Conservation (phyloP, 768 basidiomycete species). For the Lyophyllum shimeji region DNA sequence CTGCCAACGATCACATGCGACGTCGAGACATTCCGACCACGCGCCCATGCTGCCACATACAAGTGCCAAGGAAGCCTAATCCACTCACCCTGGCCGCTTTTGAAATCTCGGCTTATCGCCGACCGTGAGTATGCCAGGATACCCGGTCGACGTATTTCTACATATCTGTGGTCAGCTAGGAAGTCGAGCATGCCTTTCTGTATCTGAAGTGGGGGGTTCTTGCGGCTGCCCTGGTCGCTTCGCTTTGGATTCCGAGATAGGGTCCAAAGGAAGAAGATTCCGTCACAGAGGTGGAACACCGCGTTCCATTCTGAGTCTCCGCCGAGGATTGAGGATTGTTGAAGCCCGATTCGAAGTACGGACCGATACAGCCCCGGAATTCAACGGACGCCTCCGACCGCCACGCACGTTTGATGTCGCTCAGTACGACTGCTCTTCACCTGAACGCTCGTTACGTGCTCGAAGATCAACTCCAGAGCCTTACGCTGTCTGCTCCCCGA, state of each 20-base stretch:
- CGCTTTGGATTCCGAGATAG: slow-evolving; percentile 40
- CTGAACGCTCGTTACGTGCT: not conserved
- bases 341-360: slow-evolving; percentile 42
- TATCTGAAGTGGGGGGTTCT: slow-evolving; percentile 19
- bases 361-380: slow-evolving; percentile 53
- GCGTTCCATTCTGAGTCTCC: slow-evolving; percentile 36
- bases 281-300: slow-evolving; percentile 30
- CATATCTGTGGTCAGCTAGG: too few species aligned
- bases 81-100: too few species aligned
- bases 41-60: too few species aligned
- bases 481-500: slow-evolving; percentile 45
- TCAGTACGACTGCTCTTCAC: slow-evolving; percentile 33
- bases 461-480: slow-evolving; percentile 22
- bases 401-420: slow-evolving; percentile 38
- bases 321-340: slow-evolving; percentile 20
- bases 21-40: too few species aligned
- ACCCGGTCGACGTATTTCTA: too few species aligned
- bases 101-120: too few species aligned
- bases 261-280: slow-evolving; percentile 25
- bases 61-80: too few species aligned
- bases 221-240: slow-evolving; percentile 23
- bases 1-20: too few species aligned
- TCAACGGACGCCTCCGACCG: slow-evolving; percentile 32
- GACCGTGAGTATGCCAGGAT: too few species aligned
- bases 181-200: too few species aligned